Evolutionary conservation across 148 eudicot species (phyloP), one percentile per base, ranked within the genome.

Genomic region (Gaultheria prostrata): DNA sequence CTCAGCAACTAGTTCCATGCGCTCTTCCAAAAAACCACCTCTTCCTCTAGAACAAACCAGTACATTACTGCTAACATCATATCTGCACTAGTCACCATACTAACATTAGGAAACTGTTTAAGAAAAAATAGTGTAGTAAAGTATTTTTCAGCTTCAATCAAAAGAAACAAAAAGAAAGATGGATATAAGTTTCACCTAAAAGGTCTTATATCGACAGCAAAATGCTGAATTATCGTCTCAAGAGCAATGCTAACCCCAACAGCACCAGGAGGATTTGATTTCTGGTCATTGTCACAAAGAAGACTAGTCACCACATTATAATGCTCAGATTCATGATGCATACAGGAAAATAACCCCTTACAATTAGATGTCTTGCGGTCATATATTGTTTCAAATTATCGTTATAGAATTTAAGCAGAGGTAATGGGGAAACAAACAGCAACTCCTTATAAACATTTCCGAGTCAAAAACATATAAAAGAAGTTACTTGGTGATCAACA

Each of bases 31-130:
- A 57, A 96, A 87, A 65, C 99, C 99, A 80, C 99, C 99, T 10
- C 95, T 94, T 78, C 99, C 99, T 89, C 95, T 92, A 83, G 99
- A 96, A 87, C 99, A 96, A 73, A 96, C 89, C 61, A 96, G 91
- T 88, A 94, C 83, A 69, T 83, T 82, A 26, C 83, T 82, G 85
- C 90, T 85, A 80, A 80, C 77, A 80, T 91, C 94, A 79, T 74
- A 89, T 89, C 97, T 94, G 91, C 84, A 80, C 35, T 24, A 65
- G 53, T 79, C 67, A 78, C 54, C 7, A 69, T 49, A 50, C 12
- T 18, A 63, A n/a, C 50, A 73, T 73, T 21, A 83, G 26, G 61
- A 32, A 83, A 65, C 32, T 32, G 73, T 51, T 77, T 20, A 61
- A 61, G 21, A 77, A 61, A 48, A 80, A 78, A 33, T 32, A 8